Base-by-base conservation (phyloP, 345 rosid species). In the Fremontodendron californicum region DNA sequence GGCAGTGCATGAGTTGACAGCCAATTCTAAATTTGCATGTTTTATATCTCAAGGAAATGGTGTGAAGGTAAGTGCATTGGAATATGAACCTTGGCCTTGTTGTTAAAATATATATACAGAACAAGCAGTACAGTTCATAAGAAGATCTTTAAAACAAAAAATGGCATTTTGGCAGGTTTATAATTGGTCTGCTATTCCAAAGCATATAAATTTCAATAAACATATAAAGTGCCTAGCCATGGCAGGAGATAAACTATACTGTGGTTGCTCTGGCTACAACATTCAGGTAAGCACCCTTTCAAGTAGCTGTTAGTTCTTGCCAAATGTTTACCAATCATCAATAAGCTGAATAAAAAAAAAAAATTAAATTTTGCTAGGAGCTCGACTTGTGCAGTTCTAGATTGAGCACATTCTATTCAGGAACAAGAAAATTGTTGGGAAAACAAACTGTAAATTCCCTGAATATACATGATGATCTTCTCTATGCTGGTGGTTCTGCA, bases 31-130 rank as follows among this genome's bases (percentile, higher is more conserved):
- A 66, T 74, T 79, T 3, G 92, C 92, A 43, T 88, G 92, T 76
- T 91, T 77, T 65, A 51, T 81, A 54, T 85, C 91, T 43, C 90
- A 86, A 77, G 86, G 87, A 81, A 78, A 87, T 0, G 92, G 94
- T 70, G 80, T 89, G 2, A 89, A 89, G 88, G 94, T 81, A 81
- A 87, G 85, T 62, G 8, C 76, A 33, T 10, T 51, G n/a, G 1
- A 49, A 0, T 40, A 9, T 46, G 33, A 10, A 16, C 42, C 3
- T 63, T 6, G 68, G 4, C 68, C 9, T 63, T 63, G 23, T 61
- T 1, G 16, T 63, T 18, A 15, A 33, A 33, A 63, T 8, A 6
- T 15, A 33, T 1, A 12, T 3, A n/a, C n/a, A 39, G 7, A 37
- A 71, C 5, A 11, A 52, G 55, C 42, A 40, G 1, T 60, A 12